Evolutionary conservation across 768 basidiomycete species (phyloP), one percentile per base, ranked within the genome.

Genomic region (Panus rudis): DNA sequence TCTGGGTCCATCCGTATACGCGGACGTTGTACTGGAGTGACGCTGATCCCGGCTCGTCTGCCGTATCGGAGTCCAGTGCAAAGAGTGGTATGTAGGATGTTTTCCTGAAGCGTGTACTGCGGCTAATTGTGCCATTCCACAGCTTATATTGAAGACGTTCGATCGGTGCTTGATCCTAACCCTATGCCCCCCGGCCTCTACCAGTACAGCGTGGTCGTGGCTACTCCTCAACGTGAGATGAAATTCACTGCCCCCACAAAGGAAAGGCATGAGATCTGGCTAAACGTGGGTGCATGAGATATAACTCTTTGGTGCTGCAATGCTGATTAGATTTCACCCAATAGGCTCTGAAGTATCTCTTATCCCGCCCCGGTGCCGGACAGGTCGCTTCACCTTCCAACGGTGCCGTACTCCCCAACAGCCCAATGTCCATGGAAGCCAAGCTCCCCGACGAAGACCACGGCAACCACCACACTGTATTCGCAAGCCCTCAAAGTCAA

Each of bases 1-100:
- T 98, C 75, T 99, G 96, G 96, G 83, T 99, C n/a, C 94, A 98
- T 64, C 96, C 96, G 16, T 99, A 98, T 61, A 98, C 93, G 30
- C 91, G 90, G 70, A 97, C 92, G 4, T 57, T 99, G 46, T 97
- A 98, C 63, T 99, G 96, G 96, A 91, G 90, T 56, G 84, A 88
- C 14, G 79, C 82, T 8, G 94, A 98, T 66, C 96, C 94, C 39
- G 92, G 91, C 22, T 88, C 89, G 20, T 78, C 79, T 28, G 81
- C 81, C 52, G 87, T 91, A 14, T 78, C 84, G 1, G 92, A 97
- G 67, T 90, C 90, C 6, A 93, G 84, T 60, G 89, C 94, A 12
- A 97, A 96, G 79, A 93, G 90, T 62, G 92, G 94, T 97, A 66
- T 53, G 92, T 79, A 4, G 46, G 30, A 6, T 52, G 42, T 42